Percentiles rank a stretch among this genome's conserved stretches.
Evolutionary conservation across 2,329 filamentous ascomycete genomes (phyloP).

Genomic region (Ceratocystis papillata): DNA sequence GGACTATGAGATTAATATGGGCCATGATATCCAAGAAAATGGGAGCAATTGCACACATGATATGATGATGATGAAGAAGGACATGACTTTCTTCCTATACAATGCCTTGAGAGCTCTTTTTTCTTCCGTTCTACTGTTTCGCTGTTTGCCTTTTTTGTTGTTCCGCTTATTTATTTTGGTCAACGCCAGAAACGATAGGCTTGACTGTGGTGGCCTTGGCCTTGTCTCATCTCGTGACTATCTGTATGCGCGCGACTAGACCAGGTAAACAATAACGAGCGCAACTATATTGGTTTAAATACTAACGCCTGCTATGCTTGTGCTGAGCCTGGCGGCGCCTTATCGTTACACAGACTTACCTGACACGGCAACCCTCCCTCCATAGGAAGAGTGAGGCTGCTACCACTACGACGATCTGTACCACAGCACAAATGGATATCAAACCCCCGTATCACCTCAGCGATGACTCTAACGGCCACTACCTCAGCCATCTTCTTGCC

Average conservation of each 20-base stretch:
- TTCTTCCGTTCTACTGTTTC: too few species aligned
- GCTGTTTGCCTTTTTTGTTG: too few species aligned
- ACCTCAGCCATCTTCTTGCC: conserved; percentile 55
- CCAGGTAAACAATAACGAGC: too few species aligned
- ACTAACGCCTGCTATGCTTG: too few species aligned
- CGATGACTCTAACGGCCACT: conserved; percentile 47
- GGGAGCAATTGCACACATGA: conserved; percentile 8
- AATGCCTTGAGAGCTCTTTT: background rate
- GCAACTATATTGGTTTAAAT: too few species aligned
- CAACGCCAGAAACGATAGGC: background rate
- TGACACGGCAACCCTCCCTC: conserved; percentile 45
- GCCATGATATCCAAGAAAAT: conserved; percentile 14
- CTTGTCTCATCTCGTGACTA: too few species aligned
- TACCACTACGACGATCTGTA: conserved; percentile 37
- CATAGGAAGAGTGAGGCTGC: conserved; percentile 55
- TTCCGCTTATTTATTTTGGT: background rate
- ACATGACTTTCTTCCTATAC: background rate
- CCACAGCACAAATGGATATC: conserved; percentile 35
- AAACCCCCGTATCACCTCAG: conserved; percentile 40
- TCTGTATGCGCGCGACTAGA: too few species aligned
- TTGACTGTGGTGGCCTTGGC: too few species aligned
- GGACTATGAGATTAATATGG: conserved; percentile 8
- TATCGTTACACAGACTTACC: conserved; percentile 28
- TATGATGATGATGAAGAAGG: background rate
- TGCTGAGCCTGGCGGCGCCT: background rate